Base-by-base conservation (phyloP, 148 eudicot species). In the Vaccinium darrowii region DNA sequence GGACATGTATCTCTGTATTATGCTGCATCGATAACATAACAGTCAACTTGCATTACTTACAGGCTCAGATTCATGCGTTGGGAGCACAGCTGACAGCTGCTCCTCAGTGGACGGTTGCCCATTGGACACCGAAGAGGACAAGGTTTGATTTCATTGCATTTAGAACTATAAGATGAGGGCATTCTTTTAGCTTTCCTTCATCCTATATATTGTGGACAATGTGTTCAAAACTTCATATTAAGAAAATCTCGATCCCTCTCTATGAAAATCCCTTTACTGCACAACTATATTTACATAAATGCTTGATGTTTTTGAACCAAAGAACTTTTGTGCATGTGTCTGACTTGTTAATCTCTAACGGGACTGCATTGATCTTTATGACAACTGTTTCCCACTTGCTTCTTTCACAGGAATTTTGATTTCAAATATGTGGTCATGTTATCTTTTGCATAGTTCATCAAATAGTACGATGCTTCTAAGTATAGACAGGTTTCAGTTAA, bases 141-240 rank as follows among this genome's bases (percentile, higher is more conserved):
- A 92, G 88, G 95, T 92, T 78, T 86, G 6, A 78, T 13, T 82
- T 67, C 2, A 54, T 79, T 2, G 14, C 19, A 72, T 25, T 33
- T 43, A 43, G 47, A 43, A 43, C 47, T 43, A 43, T 43, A 43
- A 43, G 47, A 43, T 43, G 47, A 43, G 47, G 47, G 47, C 47
- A 5, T 43, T 43, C 47, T 43, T 43, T 43, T 7, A 43, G 47
- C 47, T 43, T 43, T 43, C 47, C 47, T 43, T 43, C 47, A 43
- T 43, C 47, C 5, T 43, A 43, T 3, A 43, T 43, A 43, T 43
- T 43, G 47, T 3, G 47, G 47, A 43, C 47, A 43, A 43, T 4
- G 47, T 5, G 6, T 43, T 43, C 47, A 5, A 43, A 43, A 43
- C 5, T 43, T 43, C 47, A 43, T 43, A 43, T 43, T 43, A 43